phyloP scores from a whole-genome alignment of 2,329 filamentous ascomycete genomes.

The Fusarium pilosicola region DNA sequence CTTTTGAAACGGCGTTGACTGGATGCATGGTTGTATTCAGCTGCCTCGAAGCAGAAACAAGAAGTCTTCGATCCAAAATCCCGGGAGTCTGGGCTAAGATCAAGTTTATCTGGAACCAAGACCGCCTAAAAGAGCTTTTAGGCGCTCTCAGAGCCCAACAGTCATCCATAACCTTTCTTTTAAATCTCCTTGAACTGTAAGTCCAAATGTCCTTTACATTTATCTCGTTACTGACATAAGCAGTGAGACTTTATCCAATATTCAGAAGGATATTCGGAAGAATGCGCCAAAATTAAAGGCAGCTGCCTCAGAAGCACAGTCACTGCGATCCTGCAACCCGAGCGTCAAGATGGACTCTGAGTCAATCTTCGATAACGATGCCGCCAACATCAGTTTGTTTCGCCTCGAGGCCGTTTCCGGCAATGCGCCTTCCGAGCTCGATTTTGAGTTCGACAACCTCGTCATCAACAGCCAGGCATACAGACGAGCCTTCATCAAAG shows the following conservation, averaged over 20 bases:
- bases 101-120: constrained; percentile 13
- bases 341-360: fast-evolving
- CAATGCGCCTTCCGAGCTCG: not conserved
- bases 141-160: not conserved
- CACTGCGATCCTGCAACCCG: fast-evolving
- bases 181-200: not conserved
- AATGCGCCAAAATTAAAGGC: fast-evolving
- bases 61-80: not conserved
- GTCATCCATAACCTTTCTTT: not conserved
- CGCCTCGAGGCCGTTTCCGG: fast-evolving
- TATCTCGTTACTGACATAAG: fast-evolving
- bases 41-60: not conserved
- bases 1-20: not conserved
- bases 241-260: not conserved
- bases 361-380: fast-evolving
- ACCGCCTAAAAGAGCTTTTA: not conserved
- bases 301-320: not conserved
- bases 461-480: not conserved
- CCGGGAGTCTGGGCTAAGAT: not conserved
- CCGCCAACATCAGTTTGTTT: fast-evolving
- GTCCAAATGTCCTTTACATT: fast-evolving
- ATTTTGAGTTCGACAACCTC: not conserved
- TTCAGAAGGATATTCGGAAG: not conserved
- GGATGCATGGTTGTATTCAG: constrained; percentile 11
- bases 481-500: fast-evolving